These are phyloP conservation scores for Alternaria metachromatica DNA, from an alignment of 2,329 filamentous ascomycete species.

Conservation along the genomic window DNA sequence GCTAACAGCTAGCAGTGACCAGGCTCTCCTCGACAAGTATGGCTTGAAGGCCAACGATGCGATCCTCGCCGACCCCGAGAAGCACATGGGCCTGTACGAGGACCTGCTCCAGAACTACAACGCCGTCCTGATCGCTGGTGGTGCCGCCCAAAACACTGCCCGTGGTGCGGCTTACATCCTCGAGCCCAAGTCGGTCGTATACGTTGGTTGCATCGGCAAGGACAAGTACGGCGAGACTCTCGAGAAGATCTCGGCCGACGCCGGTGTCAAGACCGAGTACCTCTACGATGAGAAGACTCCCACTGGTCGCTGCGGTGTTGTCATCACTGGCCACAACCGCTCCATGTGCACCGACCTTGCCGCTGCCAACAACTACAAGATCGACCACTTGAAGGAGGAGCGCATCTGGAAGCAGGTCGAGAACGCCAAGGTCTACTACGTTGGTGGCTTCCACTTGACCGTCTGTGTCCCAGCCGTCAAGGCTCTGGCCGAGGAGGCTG, in stretches of 20 bases:
- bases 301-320: constrained; percentile 92
- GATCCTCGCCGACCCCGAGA: constrained; percentile 84
- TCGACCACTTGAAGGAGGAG: constrained; percentile 89
- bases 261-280: constrained; percentile 93
- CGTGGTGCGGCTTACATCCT: constrained; percentile 96
- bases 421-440: constrained; percentile 86
- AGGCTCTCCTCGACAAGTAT: constrained; percentile 90
- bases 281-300: constrained; percentile 82
- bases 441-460: constrained; percentile 97
- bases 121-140: constrained; percentile 93
- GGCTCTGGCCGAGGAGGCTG: constrained; percentile 89
- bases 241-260: constrained; percentile 82
- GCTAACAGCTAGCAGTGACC: constrained; percentile 64
- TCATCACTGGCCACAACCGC: constrained; percentile 96
- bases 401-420: constrained; percentile 92
- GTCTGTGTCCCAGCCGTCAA: constrained; percentile 91
- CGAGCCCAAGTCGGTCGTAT: constrained; percentile 85
- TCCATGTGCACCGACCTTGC: constrained; percentile 94
- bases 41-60: constrained; percentile 94
- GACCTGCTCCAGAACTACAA: constrained; percentile 91
- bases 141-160: constrained; percentile 96
- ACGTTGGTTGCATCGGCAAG: constrained; percentile 90
- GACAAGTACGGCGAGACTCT: constrained; percentile 96
- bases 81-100: constrained; percentile 89
- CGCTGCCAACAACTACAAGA: constrained; percentile 95